These are phyloP conservation scores for Mycena kentingensis DNA, from an alignment of 768 basidiomycete genomes.

Conservation along the genomic window DNA sequence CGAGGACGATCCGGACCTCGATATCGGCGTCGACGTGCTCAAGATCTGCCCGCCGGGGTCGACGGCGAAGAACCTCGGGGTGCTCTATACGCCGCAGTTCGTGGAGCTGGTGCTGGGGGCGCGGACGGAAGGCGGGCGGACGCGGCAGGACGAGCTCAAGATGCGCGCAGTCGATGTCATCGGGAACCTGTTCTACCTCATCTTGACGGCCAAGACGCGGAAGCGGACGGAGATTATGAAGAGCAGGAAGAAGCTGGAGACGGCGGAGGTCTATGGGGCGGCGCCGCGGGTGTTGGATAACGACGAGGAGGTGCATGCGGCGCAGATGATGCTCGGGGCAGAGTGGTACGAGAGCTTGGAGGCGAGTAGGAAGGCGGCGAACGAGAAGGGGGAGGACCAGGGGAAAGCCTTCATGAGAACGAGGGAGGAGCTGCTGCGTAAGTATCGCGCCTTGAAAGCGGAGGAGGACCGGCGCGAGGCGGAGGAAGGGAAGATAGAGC, in stretches of 20 bases:
- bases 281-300: constrained; percentile 6
- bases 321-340: constrained; percentile 15
- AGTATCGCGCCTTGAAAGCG: background rate
- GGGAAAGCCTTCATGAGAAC: background rate
- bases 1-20: constrained; percentile 1
- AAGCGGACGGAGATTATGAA: constrained; percentile 36
- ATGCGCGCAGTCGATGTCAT: constrained; percentile 26
- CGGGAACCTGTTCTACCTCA: constrained; percentile 30
- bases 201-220: constrained; percentile 34
- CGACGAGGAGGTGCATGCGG: constrained; percentile 19
- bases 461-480: too few relatives aligned
- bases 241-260: constrained; percentile 30
- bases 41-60: constrained; percentile 33
- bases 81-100: constrained; percentile 34
- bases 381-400: background rate
- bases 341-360: constrained; percentile 12
- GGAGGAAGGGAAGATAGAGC: too few relatives aligned
- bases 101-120: constrained; percentile 31
- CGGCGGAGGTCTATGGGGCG: constrained; percentile 30
- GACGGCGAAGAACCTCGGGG: constrained; percentile 31
- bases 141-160: constrained; percentile 24
- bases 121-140: constrained; percentile 11
- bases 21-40: constrained; percentile 28
- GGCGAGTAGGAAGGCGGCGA: constrained; percentile 2
- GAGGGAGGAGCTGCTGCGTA: background rate